phyloP scores from a whole-genome alignment of 2,329 filamentous ascomycete species.

The Myriosclerotinia curreyana region DNA sequence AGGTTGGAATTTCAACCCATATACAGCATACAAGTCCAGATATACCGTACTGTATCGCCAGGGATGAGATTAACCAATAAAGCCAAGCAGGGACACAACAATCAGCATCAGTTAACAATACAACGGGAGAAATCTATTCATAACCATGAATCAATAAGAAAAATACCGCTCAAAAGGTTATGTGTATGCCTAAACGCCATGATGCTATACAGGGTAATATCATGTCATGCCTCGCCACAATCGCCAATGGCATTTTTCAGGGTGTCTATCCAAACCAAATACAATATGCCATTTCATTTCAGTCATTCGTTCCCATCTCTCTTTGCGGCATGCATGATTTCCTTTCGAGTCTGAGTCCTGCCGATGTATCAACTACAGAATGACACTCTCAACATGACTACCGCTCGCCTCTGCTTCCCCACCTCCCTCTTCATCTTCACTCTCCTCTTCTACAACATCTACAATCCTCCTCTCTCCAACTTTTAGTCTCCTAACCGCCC shows the following conservation, averaged over 20 bases:
- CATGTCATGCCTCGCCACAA: neutral
- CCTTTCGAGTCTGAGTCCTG: neutral
- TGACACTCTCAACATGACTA: constrained; percentile 8
- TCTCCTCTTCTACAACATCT: neutral
- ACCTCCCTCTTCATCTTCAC: neutral
- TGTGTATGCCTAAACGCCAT: constrained; percentile 13
- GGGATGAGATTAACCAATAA: too few relatives aligned
- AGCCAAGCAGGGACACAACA: neutral
- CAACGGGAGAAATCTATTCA: neutral
- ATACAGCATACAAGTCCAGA: too few relatives aligned
- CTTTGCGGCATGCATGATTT: neutral
- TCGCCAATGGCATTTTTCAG: neutral
- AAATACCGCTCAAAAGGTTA: neutral
- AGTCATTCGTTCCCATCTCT: neutral
- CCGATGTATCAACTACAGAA: constrained; percentile 7
- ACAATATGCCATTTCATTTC: constrained; percentile 1
- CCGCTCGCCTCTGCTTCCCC: constrained; percentile 4
- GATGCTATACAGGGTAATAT: constrained; percentile 14
- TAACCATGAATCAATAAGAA: neutral
- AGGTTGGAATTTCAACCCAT: too few relatives aligned
- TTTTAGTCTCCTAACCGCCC: constrained; percentile 60
- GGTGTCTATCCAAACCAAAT: constrained; percentile 14
- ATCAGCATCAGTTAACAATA: neutral
- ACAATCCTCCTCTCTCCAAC: constrained; percentile 6
- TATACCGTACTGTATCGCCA: too few relatives aligned